phyloP scores from a whole-genome alignment of 331 rosid species.

The Pyrus hybrid region DNA sequence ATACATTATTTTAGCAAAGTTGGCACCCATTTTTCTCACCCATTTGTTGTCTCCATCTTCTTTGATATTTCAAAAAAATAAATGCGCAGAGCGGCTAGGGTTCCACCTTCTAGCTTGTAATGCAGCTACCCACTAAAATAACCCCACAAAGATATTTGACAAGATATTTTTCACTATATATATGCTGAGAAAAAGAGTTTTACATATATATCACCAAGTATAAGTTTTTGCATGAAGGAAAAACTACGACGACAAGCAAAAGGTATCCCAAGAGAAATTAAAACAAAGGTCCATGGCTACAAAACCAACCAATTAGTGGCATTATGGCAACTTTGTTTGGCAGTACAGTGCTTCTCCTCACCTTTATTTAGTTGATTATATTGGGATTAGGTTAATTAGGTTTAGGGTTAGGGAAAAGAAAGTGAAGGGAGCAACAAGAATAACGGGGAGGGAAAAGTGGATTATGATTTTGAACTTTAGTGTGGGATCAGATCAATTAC shows the following conservation, averaged over 20 bases:
- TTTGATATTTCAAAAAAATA: neutral
- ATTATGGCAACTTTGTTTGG: too few species aligned
- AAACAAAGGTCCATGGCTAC: neutral
- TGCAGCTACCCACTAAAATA: neutral
- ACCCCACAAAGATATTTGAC: constrained; percentile 4
- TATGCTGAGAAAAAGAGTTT: neutral
- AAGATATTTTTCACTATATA: too few species aligned
- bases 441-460: too few species aligned
- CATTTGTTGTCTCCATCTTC: neutral
- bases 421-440: too few species aligned
- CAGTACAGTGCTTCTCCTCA: too few species aligned
- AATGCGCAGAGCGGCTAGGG: neutral
- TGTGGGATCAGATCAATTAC: too few species aligned
- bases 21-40: neutral
- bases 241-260: neutral
- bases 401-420: too few species aligned
- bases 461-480: too few species aligned
- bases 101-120: neutral
- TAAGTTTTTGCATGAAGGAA: neutral
- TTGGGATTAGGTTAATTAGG: too few species aligned
- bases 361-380: too few species aligned
- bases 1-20: neutral
- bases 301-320: too few species aligned
- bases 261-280: neutral
- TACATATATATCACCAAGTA: neutral